Evolutionary conservation across 2,329 filamentous ascomycete species (phyloP), one percentile per base, ranked within the genome.

Genomic region (Penicillium sp.): DNA sequence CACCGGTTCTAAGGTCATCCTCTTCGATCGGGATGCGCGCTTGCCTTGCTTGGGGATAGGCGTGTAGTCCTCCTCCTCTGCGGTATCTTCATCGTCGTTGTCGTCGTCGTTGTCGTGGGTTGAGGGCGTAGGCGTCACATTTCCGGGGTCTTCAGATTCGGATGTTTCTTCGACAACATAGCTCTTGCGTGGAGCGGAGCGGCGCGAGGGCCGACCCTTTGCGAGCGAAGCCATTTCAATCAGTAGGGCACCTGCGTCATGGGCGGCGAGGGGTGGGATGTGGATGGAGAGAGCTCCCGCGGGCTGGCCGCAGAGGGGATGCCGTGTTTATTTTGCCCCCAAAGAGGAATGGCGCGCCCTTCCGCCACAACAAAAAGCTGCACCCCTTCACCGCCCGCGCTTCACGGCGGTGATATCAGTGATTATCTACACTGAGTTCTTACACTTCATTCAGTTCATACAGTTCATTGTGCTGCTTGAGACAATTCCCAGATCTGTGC

Each of bases 1-100:
- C 7, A 81, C 73, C 8, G 77, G 74, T 5, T 79, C 70, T 13
- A 78, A 75, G 3, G 76, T 75, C 7, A 80, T 78, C 64, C 79
- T 81, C 51, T 80, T 75, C 57, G 46, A 42, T 13, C 82, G 76
- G n/a, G 82, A 78, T 46, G 82, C 78, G 54, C 86, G 82, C 58
- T 81, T 78, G 40, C 76, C 79, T 52, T 80, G 81, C 49, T 82
- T 78, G 1, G 87, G 82, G 41, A 87, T 88, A 2, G 91, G 91
- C 37, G 88, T 88, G 65, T 91, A 94, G 43, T 96, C 90, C 43
- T 92, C 89, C 40, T 91, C 90, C 42, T 92, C 89, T 39, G 91
- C 88, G 58, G 89, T 89, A 43, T 88, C 83, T 23, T 87, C 79
- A 23, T 79, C 81, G 13, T 83, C 79, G 27, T 84, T 77, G 53